A percentile compares a stretch with the other conserved stretches of the same genome.
phyloP scores from a whole-genome alignment of 768 basidiomycete species.

The Boletus edulis region DNA sequence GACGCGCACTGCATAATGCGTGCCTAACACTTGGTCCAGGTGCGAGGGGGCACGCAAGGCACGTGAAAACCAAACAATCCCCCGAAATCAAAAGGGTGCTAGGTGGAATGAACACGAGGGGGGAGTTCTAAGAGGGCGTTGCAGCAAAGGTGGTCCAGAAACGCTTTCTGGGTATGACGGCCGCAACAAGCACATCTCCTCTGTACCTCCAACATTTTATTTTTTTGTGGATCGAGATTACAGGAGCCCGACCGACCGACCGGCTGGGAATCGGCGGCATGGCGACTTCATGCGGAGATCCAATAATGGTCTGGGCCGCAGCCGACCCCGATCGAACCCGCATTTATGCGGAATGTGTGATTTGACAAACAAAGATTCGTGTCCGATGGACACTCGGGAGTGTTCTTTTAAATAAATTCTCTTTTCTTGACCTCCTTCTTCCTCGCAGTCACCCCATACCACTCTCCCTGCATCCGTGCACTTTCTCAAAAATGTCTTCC shows the following conservation, averaged over 20 bases:
- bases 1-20: slow-evolving; percentile 3
- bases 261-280: slow-evolving; percentile 23
- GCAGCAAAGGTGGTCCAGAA: background rate
- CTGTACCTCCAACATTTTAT: background rate
- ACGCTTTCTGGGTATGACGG: background rate
- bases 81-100: slow-evolving; percentile 27
- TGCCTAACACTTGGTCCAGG: slow-evolving; percentile 25
- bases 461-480: slow-evolving; percentile 9
- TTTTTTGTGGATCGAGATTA: slow-evolving; percentile 19
- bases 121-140: slow-evolving; percentile 12
- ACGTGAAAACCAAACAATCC: slow-evolving; percentile 30
- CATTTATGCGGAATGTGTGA: slow-evolving; percentile 31
- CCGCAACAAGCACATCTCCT: slow-evolving; percentile 4
- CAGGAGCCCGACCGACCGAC: slow-evolving; percentile 14
- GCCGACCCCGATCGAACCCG: slow-evolving; percentile 39
- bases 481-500: slow-evolving; percentile 59
- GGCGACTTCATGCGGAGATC: slow-evolving; percentile 33
- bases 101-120: slow-evolving; percentile 27
- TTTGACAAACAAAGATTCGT: slow-evolving; percentile 36
- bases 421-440: slow-evolving; percentile 32
- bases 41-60: slow-evolving; percentile 19
- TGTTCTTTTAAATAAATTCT: slow-evolving; percentile 39
- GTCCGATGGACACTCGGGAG: slow-evolving; percentile 34
- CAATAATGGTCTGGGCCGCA: slow-evolving; percentile 35
- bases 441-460: slow-evolving; percentile 30